Evolutionary conservation across 2,329 filamentous ascomycete species (phyloP).

Genomic region (Botrytis elliptica): DNA sequence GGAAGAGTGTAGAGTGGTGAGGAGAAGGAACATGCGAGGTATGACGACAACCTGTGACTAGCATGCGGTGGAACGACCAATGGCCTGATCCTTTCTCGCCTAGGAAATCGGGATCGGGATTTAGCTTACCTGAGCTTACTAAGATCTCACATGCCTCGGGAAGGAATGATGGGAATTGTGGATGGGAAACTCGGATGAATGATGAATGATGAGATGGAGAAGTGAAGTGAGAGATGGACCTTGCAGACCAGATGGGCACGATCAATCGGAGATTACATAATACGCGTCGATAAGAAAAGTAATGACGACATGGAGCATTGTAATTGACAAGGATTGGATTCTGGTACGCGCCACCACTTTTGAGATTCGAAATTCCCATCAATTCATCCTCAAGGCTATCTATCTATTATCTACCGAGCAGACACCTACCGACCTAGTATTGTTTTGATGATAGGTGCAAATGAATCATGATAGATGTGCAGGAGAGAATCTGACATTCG

Average conservation of each 20-base stretch:
- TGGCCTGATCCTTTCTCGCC: neutral
- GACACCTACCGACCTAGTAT: neutral
- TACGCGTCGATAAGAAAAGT: neutral
- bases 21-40: neutral
- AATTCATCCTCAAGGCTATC: too few relatives aligned
- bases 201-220: neutral
- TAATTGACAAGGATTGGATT: neutral
- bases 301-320: slow-evolving; percentile 2
- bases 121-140: neutral
- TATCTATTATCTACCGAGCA: neutral
- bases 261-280: slow-evolving; percentile 7
- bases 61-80: neutral
- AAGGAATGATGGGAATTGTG: neutral
- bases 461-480: neutral
- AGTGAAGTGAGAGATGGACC: neutral
- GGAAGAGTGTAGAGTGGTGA: neutral
- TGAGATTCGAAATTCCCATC: too few relatives aligned
- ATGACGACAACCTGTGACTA: neutral
- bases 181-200: neutral
- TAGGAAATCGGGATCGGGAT: neutral
- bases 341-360: neutral
- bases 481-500: neutral
- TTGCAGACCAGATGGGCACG: neutral
- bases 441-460: neutral
- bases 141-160: neutral